phyloP scores from a whole-genome alignment of 352 stramenopile genomes.

The Phytophthora europaea region DNA sequence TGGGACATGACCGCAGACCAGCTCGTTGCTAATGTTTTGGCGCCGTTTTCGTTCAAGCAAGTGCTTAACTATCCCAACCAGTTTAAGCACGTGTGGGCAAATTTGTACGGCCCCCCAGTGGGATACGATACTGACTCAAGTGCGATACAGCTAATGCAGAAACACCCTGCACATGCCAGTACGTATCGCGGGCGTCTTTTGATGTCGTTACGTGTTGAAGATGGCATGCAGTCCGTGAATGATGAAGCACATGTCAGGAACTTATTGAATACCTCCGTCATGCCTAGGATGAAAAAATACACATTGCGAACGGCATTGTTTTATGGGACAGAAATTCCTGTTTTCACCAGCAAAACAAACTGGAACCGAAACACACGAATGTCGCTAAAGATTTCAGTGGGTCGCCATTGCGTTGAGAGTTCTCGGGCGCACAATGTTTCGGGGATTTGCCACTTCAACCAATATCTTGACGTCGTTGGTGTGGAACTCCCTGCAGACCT shows the following conservation, averaged over 20 bases:
- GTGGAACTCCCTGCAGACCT: conserved; percentile 74
- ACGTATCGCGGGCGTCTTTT: conserved; percentile 85
- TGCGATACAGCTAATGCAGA: conserved; percentile 62
- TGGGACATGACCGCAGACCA: conserved; percentile 76
- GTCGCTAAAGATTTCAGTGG: conserved; percentile 78
- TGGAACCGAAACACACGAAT: conserved; percentile 83
- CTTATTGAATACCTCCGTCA: conserved; percentile 49
- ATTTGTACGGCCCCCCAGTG: conserved; percentile 86
- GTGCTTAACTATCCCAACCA: conserved; percentile 69
- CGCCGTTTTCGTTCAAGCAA: conserved; percentile 79
- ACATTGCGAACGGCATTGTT: conserved; percentile 72
- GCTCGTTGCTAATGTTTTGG: conserved; percentile 74
- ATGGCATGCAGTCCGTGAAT: conserved; percentile 73
- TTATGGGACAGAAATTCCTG: conserved; percentile 85
- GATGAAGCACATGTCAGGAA: conserved; percentile 76
- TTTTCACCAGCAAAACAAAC: conserved; percentile 72
- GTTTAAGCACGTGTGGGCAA: conserved; percentile 74
- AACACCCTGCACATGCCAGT: conserved; percentile 67
- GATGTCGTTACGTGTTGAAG: conserved; percentile 73
- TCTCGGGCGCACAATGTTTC: conserved; percentile 69
- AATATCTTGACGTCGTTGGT: conserved; percentile 72
- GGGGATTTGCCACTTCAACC: conserved; percentile 83
- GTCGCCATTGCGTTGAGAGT: conserved; percentile 62
- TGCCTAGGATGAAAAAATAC: conserved; percentile 62
- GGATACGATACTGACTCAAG: conserved; percentile 60